Evolutionary conservation across 257 asterid species (phyloP).

Genomic region (Salvia rosmarinus): DNA sequence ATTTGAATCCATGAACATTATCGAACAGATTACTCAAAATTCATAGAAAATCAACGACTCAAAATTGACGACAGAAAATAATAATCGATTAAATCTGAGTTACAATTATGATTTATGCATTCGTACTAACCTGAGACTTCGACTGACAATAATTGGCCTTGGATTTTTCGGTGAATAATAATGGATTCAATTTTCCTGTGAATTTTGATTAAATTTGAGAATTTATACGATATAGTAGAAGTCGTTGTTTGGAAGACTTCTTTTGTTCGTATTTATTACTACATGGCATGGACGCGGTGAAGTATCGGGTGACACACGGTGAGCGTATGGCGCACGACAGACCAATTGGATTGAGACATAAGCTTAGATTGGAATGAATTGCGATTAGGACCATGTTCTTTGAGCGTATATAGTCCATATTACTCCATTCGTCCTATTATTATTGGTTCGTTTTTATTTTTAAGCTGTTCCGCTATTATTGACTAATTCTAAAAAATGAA

Average conservation of each 20-base stretch:
- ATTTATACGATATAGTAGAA: background rate
- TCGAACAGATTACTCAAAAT: slow-evolving; percentile 12
- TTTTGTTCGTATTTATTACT: background rate
- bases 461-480: too few relatives aligned
- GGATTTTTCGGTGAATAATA: slow-evolving; percentile 6
- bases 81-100: background rate
- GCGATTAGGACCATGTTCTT: too few relatives aligned
- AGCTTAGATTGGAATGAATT: background rate
- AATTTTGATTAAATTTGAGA: background rate
- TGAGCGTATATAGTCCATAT: too few relatives aligned
- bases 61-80: background rate
- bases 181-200: slow-evolving; percentile 13
- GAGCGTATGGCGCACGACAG: background rate
- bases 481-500: too few relatives aligned
- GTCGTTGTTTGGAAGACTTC: slow-evolving; percentile 11
- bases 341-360: background rate
- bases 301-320: background rate
- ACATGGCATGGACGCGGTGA: background rate
- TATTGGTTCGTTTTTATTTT: too few relatives aligned
- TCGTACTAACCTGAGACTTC: slow-evolving; percentile 9
- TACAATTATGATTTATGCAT: background rate
- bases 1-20: slow-evolving; percentile 29
- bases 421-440: too few relatives aligned
- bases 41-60: background rate
- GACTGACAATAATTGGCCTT: background rate